Percentiles rank a stretch among this genome's conserved stretches.
phyloP scores from a whole-genome alignment of 2,329 filamentous ascomycete genomes.

The Xylaria sp. region DNA sequence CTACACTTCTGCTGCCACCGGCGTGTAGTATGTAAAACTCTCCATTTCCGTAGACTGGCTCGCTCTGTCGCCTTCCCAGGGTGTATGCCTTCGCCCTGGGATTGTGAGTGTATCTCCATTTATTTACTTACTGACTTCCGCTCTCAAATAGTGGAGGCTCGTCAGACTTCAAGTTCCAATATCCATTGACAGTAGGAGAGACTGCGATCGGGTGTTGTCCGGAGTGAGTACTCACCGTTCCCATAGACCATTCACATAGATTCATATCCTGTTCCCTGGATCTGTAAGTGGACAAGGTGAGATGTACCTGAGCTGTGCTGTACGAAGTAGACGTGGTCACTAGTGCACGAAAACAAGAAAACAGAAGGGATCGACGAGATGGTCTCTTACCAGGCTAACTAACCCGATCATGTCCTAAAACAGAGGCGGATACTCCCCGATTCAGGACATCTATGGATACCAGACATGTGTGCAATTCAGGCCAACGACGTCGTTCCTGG shows the following conservation, averaged over 20 bases:
- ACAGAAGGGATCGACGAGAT: not conserved
- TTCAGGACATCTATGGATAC: not conserved
- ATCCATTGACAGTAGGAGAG: constrained; percentile 12
- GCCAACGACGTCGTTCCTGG: constrained; percentile 12
- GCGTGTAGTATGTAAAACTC: constrained; percentile 5
- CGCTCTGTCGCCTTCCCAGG: no score
- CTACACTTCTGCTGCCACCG: constrained; percentile 12
- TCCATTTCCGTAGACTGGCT: not conserved
- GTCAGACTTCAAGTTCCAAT: constrained; percentile 13
- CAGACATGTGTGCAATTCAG: constrained; percentile 15
- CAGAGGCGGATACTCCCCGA: constrained; percentile 11
- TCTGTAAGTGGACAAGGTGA: not conserved
- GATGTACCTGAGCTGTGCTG: not conserved
- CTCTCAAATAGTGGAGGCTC: constrained; percentile 5
- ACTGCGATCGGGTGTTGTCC: constrained; percentile 20
- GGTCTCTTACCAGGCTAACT: not conserved
- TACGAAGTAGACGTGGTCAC: not conserved
- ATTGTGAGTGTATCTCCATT: no score
- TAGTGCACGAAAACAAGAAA: not conserved
- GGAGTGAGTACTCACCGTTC: constrained; percentile 10
- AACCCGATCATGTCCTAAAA: not conserved
- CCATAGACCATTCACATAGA: not conserved
- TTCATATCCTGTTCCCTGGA: not conserved
- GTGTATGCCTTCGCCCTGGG: no score
- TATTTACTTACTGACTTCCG: not conserved